Evolutionary conservation across 805 yeast genomes (phyloP).

Genomic region (Wickerhamomyces hampshirensis): DNA sequence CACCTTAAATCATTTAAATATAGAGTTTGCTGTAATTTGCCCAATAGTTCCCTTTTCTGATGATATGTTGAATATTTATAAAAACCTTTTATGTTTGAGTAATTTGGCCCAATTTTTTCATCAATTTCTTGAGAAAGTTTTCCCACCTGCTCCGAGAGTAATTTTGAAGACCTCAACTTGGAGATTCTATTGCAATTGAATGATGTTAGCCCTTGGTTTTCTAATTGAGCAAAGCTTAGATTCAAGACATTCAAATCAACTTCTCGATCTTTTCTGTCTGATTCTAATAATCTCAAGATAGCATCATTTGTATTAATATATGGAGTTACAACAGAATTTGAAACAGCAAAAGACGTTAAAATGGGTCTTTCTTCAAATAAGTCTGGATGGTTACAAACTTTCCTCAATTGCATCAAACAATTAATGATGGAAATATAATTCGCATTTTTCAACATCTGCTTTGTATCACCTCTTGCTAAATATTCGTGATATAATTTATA

Average conservation of each 20-base stretch:
- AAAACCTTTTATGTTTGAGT: constrained; percentile 46
- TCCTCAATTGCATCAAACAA: constrained; percentile 95
- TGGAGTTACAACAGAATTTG: constrained; percentile 51
- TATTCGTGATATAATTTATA: constrained; percentile 91
- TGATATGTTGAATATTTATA: constrained; percentile 51
- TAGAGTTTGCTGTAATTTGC: constrained; percentile 47
- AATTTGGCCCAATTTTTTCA: constrained; percentile 23
- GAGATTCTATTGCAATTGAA: constrained; percentile 41
- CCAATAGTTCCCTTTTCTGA: constrained; percentile 48
- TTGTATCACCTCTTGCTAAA: constrained; percentile 94
- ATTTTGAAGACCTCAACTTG: constrained; percentile 41
- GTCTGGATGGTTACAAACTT: constrained; percentile 96
- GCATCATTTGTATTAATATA: constrained; percentile 39
- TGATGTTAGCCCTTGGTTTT: constrained; percentile 32
- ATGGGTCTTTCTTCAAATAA: constrained; percentile 94
- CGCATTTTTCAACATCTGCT: constrained; percentile 89
- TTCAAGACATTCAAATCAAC: constrained; percentile 58
- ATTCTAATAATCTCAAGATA: constrained; percentile 30
- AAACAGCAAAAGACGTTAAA: constrained; percentile 80
- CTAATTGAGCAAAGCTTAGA: constrained; percentile 48
- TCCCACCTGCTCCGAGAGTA: constrained; percentile 40
- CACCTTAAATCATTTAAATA: constrained; percentile 68
- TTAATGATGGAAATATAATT: constrained; percentile 92
- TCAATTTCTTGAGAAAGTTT: constrained; percentile 35
- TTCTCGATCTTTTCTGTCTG: constrained; percentile 21